phyloP scores from a whole-genome alignment of 306 rosid genomes.

The Begonia fuchsioides region DNA sequence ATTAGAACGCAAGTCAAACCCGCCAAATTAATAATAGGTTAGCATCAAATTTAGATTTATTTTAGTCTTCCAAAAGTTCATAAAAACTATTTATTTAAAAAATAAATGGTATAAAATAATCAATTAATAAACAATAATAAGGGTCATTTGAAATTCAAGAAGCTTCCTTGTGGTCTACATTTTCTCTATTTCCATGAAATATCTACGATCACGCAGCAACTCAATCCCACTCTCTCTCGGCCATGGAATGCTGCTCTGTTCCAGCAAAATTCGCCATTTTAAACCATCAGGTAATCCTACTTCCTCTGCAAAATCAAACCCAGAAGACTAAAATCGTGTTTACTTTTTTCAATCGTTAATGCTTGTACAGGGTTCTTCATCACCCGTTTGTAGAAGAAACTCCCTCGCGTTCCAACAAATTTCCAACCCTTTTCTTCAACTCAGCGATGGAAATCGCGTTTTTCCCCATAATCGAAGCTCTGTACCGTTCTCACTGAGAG shows the following conservation, averaged over 20 bases:
- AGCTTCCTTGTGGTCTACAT: not conserved
- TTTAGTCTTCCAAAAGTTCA: no score
- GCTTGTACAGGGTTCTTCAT: conserved; percentile 43
- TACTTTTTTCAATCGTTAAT: not conserved
- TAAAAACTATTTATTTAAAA: no score
- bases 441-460: conserved; percentile 19
- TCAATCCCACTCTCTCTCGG: not conserved
- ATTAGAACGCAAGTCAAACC: no score
- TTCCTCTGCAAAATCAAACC: not conserved
- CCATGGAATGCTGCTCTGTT: not conserved
- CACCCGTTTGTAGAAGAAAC: conserved; percentile 22
- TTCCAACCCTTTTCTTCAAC: conserved; percentile 67
- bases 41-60: no score
- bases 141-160: no score
- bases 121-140: no score
- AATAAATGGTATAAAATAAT: no score
- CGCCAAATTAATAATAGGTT: no score
- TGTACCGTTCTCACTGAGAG: conserved; percentile 19
- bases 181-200: not conserved
- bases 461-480: conserved; percentile 20
- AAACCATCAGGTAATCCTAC: not conserved
- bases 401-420: conserved; percentile 25
- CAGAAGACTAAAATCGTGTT: not conserved
- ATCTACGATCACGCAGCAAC: no score
- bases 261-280: not conserved